Base-by-base conservation (phyloP, 2,329 filamentous ascomycete species). In the Thyridium curvatum region DNA sequence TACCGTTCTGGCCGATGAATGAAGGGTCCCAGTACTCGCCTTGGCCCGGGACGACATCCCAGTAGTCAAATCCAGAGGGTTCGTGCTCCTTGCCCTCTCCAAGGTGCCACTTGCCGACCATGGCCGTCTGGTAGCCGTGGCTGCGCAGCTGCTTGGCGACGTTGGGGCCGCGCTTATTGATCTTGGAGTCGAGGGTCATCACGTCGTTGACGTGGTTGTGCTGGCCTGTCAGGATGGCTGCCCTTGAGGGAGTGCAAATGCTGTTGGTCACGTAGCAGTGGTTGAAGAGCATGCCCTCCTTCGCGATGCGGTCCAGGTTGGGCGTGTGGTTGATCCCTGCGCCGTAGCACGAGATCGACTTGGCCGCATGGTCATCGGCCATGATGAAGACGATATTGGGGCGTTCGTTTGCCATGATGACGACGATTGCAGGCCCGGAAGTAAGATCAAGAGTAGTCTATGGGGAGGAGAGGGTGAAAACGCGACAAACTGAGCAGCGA, bases 51-150 rank as follows among this genome's bases (percentile, higher is more conserved):
- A 75, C 44, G 4, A 74, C 57, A n/a, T 56, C 60, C 69, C 69
- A 75, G 46, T 71, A 65, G 46, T 73, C 69, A 29, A 74, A 74
- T 0, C 70, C 71, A 0, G 62, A 64, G 0, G 72, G 71, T 41
- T 71, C 60, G 37, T 71, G 65, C 1, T 48, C 52, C 3, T 45
- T 41, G 1, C 68, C 69, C 45, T 75, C 70, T 3, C 71, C 71
- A 12, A 75, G 50, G 45, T 74, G 71, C 70, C 71, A 74, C 48
- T 75, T 75, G 0, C 70, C 71, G 0, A 72, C 53, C 68, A 74
- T 74, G 8, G 65, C 70, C 0, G 70, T 74, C 34, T 63, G 62
- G 41, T 74, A 75, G 0, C 65, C 65, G 18, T 63, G 65, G 0
- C 60, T 54, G 2, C 64, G 61, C 1, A 75, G 54, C 16, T 66